phyloP scores from a whole-genome alignment of 768 basidiomycete genomes.

The Grammothele lineata region DNA sequence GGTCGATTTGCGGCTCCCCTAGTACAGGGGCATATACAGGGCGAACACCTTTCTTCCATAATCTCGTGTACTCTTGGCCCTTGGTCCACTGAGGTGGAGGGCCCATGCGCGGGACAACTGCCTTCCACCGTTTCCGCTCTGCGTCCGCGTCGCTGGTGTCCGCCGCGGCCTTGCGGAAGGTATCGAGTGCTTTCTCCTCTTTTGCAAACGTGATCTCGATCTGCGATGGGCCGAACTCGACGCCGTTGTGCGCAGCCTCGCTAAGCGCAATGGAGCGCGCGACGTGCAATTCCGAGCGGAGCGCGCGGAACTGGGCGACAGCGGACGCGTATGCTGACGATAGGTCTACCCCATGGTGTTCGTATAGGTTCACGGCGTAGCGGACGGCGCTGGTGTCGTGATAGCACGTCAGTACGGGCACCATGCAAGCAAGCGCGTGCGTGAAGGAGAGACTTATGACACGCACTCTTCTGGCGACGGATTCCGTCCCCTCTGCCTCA shows the following conservation, averaged over 20 bases:
- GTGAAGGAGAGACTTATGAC: conserved; percentile 4
- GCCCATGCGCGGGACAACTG: conserved; percentile 29
- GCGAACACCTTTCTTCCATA: conserved; percentile 68
- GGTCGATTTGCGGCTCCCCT: conserved; percentile 41
- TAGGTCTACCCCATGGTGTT: conserved; percentile 57
- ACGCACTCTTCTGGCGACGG: conserved; percentile 90
- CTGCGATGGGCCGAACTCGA: conserved; percentile 54
- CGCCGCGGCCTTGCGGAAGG: conserved; percentile 56
- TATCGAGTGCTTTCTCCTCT: conserved; percentile 57
- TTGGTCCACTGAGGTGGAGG: conserved; percentile 58
- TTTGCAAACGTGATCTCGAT: conserved; percentile 56
- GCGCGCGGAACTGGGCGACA: conserved; percentile 80
- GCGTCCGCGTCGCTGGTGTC: conserved; percentile 1
- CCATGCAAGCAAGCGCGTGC: neutral
- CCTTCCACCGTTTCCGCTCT: conserved; percentile 73
- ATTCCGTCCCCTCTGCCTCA: conserved; percentile 78
- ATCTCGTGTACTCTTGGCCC: conserved; percentile 64
- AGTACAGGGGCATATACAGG: conserved; percentile 61
- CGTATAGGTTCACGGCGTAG: conserved; percentile 77
- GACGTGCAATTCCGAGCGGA: conserved; percentile 82
- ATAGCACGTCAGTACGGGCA: neutral
- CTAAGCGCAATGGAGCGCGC: conserved; percentile 69
- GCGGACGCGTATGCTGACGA: conserved; percentile 78
- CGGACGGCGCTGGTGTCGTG: conserved; percentile 59
- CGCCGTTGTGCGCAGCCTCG: conserved; percentile 79